These are phyloP conservation scores for Chlorencoelia australis DNA, from an alignment of 2,329 filamentous ascomycete species.

Conservation along the genomic window DNA sequence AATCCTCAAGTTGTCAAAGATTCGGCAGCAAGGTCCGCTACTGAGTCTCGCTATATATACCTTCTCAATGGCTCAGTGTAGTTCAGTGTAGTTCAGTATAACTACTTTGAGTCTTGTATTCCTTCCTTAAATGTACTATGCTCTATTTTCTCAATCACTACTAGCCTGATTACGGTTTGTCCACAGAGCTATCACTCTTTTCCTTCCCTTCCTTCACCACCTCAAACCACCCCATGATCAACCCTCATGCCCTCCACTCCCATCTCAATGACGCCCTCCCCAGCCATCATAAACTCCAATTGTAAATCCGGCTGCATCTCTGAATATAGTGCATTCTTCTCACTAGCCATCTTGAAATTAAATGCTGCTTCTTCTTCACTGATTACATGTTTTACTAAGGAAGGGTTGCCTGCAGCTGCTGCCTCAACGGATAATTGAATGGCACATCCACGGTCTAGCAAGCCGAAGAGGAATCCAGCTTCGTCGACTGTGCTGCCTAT, in stretches of 20 bases:
- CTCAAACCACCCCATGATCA: conserved; percentile 19
- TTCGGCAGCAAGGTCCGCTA: too few relatives aligned
- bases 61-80: too few relatives aligned
- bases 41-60: too few relatives aligned
- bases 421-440: conserved; percentile 61
- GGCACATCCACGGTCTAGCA: conserved; percentile 59
- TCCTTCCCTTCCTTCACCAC: too few relatives aligned
- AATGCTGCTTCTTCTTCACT: conserved; percentile 45
- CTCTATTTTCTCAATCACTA: too few relatives aligned
- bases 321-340: conserved; percentile 35
- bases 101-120: too few relatives aligned
- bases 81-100: too few relatives aligned
- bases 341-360: conserved; percentile 40
- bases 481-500: conserved; percentile 66
- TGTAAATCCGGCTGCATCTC: conserved; percentile 39
- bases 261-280: conserved; percentile 22
- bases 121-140: too few relatives aligned
- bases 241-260: conserved; percentile 23
- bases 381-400: conserved; percentile 41
- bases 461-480: conserved; percentile 58
- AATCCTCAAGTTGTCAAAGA: too few relatives aligned
- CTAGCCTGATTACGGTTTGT: too few relatives aligned
- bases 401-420: conserved; percentile 40
- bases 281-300: conserved; percentile 35
- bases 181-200: too few relatives aligned